These are phyloP conservation scores for Thalassiosira hispida DNA, from an alignment of 352 stramenopile genomes.

Conservation along the genomic window DNA sequence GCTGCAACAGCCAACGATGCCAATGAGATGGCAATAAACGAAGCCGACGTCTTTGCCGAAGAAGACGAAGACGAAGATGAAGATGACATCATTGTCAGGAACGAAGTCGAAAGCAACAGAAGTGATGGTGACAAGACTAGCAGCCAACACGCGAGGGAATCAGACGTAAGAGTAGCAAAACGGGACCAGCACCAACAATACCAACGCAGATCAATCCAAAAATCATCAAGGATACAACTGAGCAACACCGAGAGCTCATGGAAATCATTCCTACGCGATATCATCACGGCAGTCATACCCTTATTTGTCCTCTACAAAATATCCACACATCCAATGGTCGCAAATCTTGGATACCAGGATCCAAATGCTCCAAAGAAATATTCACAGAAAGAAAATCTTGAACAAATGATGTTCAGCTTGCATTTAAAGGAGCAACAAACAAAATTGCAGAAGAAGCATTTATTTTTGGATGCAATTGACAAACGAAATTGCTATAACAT, in stretches of 20 bases:
- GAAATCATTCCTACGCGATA: constrained; percentile 18
- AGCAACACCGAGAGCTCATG: not conserved
- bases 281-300: constrained; percentile 18
- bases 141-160: too few species aligned
- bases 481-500: constrained; percentile 23
- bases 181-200: not conserved
- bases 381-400: constrained; percentile 22
- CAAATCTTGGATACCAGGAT: constrained; percentile 22
- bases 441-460: constrained; percentile 15
- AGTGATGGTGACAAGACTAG: too few species aligned
- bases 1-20: too few species aligned
- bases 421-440: constrained; percentile 5
- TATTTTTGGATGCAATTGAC: constrained; percentile 26
- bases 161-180: too few species aligned
- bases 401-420: constrained; percentile 19
- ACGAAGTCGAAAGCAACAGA: too few species aligned
- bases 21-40: too few species aligned
- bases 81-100: too few species aligned
- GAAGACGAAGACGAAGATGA: too few species aligned
- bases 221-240: constrained; percentile 5
- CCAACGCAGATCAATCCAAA: not conserved
- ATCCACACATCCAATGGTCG: constrained; percentile 32
- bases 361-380: constrained; percentile 22
- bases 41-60: too few species aligned
- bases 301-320: constrained; percentile 34